These are phyloP conservation scores for Cordyceps cateniannulata DNA, from an alignment of 2,329 filamentous ascomycete genomes.

Conservation along the genomic window DNA sequence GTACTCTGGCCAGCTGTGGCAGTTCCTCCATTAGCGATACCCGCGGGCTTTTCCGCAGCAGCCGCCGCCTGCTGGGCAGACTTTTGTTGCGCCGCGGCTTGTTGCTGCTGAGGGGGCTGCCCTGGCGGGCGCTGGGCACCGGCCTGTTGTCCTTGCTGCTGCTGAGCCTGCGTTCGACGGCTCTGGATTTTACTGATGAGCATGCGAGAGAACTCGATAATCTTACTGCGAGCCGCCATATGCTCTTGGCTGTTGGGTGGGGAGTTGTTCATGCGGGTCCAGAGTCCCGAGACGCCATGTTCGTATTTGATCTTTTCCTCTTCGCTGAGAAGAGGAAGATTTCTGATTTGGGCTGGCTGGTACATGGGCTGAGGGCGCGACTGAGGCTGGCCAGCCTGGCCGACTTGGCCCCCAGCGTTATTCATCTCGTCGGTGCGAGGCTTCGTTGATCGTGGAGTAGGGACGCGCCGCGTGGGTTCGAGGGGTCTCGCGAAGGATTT, in stretches of 20 bases:
- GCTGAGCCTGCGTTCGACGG: constrained; percentile 29
- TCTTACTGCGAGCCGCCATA: constrained; percentile 47
- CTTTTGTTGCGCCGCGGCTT: constrained; percentile 9
- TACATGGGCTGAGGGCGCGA: constrained; percentile 35
- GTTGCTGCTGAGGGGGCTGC: constrained; percentile 19
- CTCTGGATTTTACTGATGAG: constrained; percentile 45
- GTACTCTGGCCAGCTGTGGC: not conserved
- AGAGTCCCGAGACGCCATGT: constrained; percentile 46
- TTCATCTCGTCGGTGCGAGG: constrained; percentile 18
- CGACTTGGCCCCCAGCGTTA: constrained; percentile 18
- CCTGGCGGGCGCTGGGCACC: constrained; percentile 12
- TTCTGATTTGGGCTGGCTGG: constrained; percentile 45
- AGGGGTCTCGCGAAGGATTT: not conserved
- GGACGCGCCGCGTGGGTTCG: not conserved
- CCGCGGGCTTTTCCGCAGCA: not conserved
- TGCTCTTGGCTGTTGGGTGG: constrained; percentile 43
- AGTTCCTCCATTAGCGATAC: constrained; percentile 2
- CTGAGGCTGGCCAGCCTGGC: constrained; percentile 19
- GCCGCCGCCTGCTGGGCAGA: constrained; percentile 5
- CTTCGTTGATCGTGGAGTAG: not conserved
- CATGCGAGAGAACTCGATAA: constrained; percentile 54
- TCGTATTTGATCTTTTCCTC: constrained; percentile 56
- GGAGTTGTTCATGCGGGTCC: constrained; percentile 44
- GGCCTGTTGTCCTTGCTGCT: constrained; percentile 23
- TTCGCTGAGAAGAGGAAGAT: constrained; percentile 41